Base-by-base conservation (phyloP, 306 rosid species). In the Oxytropis ochrocephala region DNA sequence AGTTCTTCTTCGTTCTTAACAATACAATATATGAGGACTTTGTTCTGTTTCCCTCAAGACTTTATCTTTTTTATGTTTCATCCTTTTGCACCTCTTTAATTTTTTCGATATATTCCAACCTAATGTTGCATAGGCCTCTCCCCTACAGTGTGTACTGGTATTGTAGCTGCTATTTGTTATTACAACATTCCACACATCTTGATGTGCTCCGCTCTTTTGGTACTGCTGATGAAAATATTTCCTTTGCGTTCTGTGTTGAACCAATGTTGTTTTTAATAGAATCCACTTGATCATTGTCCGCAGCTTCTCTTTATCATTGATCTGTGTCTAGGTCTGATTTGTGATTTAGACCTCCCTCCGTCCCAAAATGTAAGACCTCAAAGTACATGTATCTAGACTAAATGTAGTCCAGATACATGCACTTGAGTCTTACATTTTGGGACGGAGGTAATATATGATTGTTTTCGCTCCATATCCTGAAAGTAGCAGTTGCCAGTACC, bases 1-100 rank as follows among this genome's bases (percentile, higher is more conserved):
- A 78, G 91, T 86, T 70, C 70, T 52, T 30, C n/a, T 18, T 74
- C 65, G 30, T 74, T 46, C 69, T 12, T 43, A 19, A 38, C 43
- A 2, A 55, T 49, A 21, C 38, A 21, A 16, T 19, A 13, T 24
- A n/a, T 24, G 19, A 2, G 16, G 30, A 17, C 2, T 62, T 33
- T 39, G 18, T 54, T 53, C 30, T 17, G 17, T 51, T 41, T 13
- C 7, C 61, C 21, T 2, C 50, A 8, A 39, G 64, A 59, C 16
- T 52, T 30, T 12, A 54, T 48, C 17, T n/a, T 12, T 52, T 17
- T 67, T 48, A 36, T 5, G 38, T 0, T 48, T 55, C n/a, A 30
- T 6, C 63, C 17, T n/a, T 24, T 35, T 21, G 12, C 19, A 41
- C 19, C 52, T 11, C 11, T 13, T 33, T 55, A 2, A 53, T 63